Evolutionary conservation across 2,329 filamentous ascomycete species (phyloP), one percentile per base, ranked within the genome.

Genomic region (Fusarium sp.): DNA sequence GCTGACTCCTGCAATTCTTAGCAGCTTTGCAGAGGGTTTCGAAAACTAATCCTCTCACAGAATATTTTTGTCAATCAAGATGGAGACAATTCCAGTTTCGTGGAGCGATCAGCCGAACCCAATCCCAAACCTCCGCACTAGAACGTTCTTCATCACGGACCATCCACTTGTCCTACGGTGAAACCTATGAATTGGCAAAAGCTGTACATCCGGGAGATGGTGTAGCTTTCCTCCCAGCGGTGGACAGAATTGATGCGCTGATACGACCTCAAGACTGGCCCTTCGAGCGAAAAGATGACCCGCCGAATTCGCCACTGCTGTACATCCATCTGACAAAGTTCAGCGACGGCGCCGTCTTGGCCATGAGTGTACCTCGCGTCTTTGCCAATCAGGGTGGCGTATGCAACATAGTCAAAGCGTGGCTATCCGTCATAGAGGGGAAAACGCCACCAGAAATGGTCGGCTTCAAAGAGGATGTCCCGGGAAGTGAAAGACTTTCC

Each of bases 301-400:
- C 40, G 8, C 15, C 59, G 5, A 4, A 52, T 8, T 25, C 59
- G 3, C 59, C 59, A 1, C 15, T 64, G 15, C 11, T 66, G 5
- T 64, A 55, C 3, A 6, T 64, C 4, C 63, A 66, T 11, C n/a
- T 60, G 0, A 51, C 54, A 3, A 51, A 6, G 1, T 64, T 54
- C 9, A 35, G 14, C 2, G 54, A 66, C n/a, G 54, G 59, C 0
- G 52, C 59, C 3, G 36, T 17, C 6, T 14, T 64, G 1, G 40
- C 45, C 0, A 27, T 59, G 2, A 56, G 49, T 33, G 25, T 48
- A 0, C 59, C 58, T 5, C 63, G 64, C 6, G 21, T 39, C 5
- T 25, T 66, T 14, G 59, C 58, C 2, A 54, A 66, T 25, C 59
- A 64, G 11, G 46, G 49, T 2, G 59, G 63, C 0, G 15, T 60